Percentiles rank a stretch among this genome's conserved stretches.
Evolutionary conservation across 2,329 filamentous ascomycete genomes (phyloP).

Genomic region (Clathrospora elynae): DNA sequence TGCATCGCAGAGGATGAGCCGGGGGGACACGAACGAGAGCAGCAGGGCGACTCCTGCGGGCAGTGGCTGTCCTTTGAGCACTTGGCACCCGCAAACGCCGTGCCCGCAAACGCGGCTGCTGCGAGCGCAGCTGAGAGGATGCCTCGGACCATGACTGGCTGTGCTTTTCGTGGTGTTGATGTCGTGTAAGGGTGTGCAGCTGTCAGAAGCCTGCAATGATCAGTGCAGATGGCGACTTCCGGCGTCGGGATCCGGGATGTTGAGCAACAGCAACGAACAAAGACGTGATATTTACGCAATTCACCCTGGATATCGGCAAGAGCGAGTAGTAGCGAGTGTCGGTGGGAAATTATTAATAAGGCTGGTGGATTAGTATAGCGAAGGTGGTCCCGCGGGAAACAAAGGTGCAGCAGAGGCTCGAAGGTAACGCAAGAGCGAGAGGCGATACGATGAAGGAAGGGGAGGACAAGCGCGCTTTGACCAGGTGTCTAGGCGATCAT

Average conservation of each 20-base stretch:
- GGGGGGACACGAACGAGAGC: slow-evolving; percentile 42
- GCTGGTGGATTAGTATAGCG: slow-evolving; percentile 11
- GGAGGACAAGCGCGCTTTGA: no score
- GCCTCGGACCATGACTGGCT: slow-evolving; percentile 38
- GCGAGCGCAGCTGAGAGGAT: slow-evolving; percentile 36
- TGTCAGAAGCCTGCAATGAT: background rate
- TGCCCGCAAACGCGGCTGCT: slow-evolving; percentile 32
- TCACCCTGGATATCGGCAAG: slow-evolving; percentile 16
- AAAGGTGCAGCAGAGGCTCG: background rate
- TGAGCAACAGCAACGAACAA: slow-evolving; percentile 16
- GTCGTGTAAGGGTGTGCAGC: slow-evolving; percentile 39
- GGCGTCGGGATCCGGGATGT: slow-evolving; percentile 15
- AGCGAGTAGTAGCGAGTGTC: slow-evolving; percentile 33
- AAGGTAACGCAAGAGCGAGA: slow-evolving; percentile 2
- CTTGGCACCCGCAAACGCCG: slow-evolving; percentile 44
- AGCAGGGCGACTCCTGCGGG: slow-evolving; percentile 61
- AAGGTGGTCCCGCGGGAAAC: slow-evolving; percentile 11
- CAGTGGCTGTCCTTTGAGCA: slow-evolving; percentile 62
- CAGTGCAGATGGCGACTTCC: slow-evolving; percentile 1
- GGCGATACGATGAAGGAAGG: slow-evolving; percentile 10
- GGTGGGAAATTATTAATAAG: slow-evolving; percentile 12
- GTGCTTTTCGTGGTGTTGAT: slow-evolving; percentile 24
- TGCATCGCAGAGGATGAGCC: background rate
- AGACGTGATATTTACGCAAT: slow-evolving; percentile 8
- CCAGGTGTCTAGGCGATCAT: no score